Base-by-base conservation (phyloP, 345 rosid genomes). In the Microthlaspi erraticum region DNA sequence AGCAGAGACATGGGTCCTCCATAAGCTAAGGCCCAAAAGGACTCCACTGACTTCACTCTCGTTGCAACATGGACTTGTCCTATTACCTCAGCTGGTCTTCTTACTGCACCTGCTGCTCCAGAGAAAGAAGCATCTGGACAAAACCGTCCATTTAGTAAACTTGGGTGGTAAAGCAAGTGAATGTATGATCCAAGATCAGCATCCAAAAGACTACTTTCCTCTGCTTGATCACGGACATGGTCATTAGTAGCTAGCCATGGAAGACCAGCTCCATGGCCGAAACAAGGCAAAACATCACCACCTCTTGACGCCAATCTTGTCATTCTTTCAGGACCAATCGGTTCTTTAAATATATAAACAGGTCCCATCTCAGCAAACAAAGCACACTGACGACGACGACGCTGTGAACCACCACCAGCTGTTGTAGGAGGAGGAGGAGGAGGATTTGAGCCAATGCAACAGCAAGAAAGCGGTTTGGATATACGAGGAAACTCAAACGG, bases 311-410 rank as follows among this genome's bases (percentile, higher is more conserved):
- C 93, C 37, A 94, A 81, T 7, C 87, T 82, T 38, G 83, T 79
- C 97, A 94, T 94, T 83, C 83, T 89, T 69, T 89, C 97, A 39
- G 85, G 87, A 54, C 99, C 97, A 78, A 94, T 82, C 13, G 99
- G 85, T 78, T 91, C 99, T 85, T 85, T 91, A 64, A 94, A 94
- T 60, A 94, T 89, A 83, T 94, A 91, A 56, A 94, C 63, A 57
- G 97, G 92, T 42, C 99, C 99, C 93, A 88, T 91, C 83, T 94
- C 99, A 70, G 99, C 99, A 84, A 94, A 94, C 75, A 94, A 76
- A 66, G 99, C 96, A 77, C 97, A 91, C 67, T 87, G 96, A 53
- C 96, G 87, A 14, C 92, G 95, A n/a, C 95, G 96, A 26, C 93
- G 91, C 70, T 91, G 96, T 71, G 77, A 83, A 66, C 97, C 97